Conservation (phyloP, 2,329 filamentous ascomycete species). For the Pleurostoma richardsiae region DNA sequence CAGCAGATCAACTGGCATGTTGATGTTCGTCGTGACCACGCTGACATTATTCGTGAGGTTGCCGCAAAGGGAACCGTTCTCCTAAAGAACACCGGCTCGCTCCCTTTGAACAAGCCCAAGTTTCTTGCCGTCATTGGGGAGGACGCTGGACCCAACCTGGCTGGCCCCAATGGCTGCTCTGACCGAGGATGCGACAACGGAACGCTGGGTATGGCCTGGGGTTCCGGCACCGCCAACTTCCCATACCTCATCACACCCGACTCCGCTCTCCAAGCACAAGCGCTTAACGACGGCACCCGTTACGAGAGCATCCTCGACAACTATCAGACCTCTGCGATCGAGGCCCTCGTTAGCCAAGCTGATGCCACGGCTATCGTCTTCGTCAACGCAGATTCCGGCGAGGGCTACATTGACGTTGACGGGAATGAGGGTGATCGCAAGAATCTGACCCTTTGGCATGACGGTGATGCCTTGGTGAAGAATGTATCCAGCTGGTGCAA, state of each 20-base stretch:
- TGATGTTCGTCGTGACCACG: slow-evolving; percentile 77
- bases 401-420: slow-evolving; percentile 80
- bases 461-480: slow-evolving; percentile 75
- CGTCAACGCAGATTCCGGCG: slow-evolving; percentile 80
- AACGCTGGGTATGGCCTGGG: slow-evolving; percentile 73
- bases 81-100: slow-evolving; percentile 73
- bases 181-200: slow-evolving; percentile 60
- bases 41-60: slow-evolving; percentile 65
- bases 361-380: slow-evolving; percentile 77
- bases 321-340: slow-evolving; percentile 56
- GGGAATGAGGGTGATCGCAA: slow-evolving; percentile 84
- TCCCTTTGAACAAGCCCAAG: slow-evolving; percentile 76
- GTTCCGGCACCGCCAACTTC: slow-evolving; percentile 68
- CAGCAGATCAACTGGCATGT: slow-evolving; percentile 74
- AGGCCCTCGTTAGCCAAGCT: slow-evolving; percentile 55
- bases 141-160: slow-evolving; percentile 71
- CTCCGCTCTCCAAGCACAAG: slow-evolving; percentile 60
- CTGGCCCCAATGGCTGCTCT: slow-evolving; percentile 72
- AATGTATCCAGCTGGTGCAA: slow-evolving; percentile 72
- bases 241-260: slow-evolving; percentile 74
- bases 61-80: slow-evolving; percentile 80
- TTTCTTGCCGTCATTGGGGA: slow-evolving; percentile 76
- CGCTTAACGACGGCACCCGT: slow-evolving; percentile 50
- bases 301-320: slow-evolving; percentile 66
- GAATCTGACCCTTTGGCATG: slow-evolving; percentile 85